Conservation (phyloP, 352 stramenopile genomes). For the Pythium myriotylum region DNA sequence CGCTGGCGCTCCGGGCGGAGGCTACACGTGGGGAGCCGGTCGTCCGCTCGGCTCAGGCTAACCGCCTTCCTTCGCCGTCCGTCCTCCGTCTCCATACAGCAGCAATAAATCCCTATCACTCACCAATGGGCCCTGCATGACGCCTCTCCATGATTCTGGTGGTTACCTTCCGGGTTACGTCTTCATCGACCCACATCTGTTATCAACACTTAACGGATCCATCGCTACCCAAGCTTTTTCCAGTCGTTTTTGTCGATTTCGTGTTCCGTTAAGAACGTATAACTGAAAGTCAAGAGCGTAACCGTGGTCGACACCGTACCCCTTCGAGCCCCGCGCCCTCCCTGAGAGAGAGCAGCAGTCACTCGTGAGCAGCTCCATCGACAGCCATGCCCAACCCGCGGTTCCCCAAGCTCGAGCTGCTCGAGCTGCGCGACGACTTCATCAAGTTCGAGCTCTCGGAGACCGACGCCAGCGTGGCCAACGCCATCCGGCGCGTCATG, state of each 20-base stretch:
- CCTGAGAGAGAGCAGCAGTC: neutral
- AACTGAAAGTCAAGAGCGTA: neutral
- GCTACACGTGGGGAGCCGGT: conserved; percentile 74
- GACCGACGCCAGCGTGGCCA: conserved; percentile 96
- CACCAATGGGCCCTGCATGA: neutral
- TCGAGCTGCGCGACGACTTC: conserved; percentile 94
- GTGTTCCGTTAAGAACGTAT: neutral
- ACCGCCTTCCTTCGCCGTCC: neutral
- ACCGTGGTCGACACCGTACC: conserved; percentile 1
- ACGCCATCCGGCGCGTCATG: conserved; percentile 97
- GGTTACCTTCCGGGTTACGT: too few species aligned
- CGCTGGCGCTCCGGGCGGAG: conserved; percentile 35
- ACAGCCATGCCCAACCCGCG: conserved; percentile 79
- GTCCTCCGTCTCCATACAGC: neutral
- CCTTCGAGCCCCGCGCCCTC: neutral
- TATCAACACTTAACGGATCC: neutral
- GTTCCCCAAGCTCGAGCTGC: conserved; percentile 94
- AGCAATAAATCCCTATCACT: neutral
- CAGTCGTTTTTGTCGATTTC: neutral
- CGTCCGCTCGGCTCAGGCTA: conserved; percentile 44
- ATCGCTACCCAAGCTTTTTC: too few species aligned
- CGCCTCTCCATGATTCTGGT: neutral
- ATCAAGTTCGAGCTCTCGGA: conserved; percentile 98
- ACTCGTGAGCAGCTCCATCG: neutral
- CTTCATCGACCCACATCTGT: conserved; percentile 7